phyloP scores from a whole-genome alignment of 2,329 filamentous ascomycete species.

The Gyromitra esculenta region DNA sequence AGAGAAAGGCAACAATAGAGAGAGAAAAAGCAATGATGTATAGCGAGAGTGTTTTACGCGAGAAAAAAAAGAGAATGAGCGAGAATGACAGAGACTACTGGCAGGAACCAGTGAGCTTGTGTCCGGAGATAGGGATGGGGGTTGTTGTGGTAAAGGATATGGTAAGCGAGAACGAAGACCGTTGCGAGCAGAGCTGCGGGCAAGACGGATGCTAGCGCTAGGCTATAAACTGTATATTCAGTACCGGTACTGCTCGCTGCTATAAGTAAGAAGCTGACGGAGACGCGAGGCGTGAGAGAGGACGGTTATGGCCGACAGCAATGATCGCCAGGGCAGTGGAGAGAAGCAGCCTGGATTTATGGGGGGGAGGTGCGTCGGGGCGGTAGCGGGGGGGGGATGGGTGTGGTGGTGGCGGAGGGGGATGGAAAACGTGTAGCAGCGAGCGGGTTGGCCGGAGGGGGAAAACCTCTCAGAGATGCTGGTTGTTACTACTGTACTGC shows the following conservation, averaged over 20 bases:
- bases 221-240: conserved; percentile 46
- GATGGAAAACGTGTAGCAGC: conserved; percentile 27
- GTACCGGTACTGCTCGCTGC: conserved; percentile 53
- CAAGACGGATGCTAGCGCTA: conserved; percentile 45
- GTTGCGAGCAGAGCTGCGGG: conserved; percentile 35
- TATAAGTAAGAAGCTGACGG: conserved; percentile 47
- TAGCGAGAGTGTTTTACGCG: conserved; percentile 47
- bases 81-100: conserved; percentile 31
- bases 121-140: conserved; percentile 44
- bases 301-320: conserved; percentile 43
- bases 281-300: conserved; percentile 43
- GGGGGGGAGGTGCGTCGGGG: conserved; percentile 29
- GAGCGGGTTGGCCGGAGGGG: conserved; percentile 45
- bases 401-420: conserved; percentile 32
- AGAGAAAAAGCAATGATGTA: conserved; percentile 42
- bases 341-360: conserved; percentile 33
- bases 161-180: conserved; percentile 39
- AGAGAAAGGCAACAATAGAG: conserved; percentile 26
- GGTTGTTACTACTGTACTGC: conserved; percentile 34
- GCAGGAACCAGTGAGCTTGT: conserved; percentile 39
- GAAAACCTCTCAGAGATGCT: conserved; percentile 47
- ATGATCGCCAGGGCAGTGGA: conserved; percentile 45
- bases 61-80: conserved; percentile 29
- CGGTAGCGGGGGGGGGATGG: conserved; percentile 34
- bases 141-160: conserved; percentile 36